These are phyloP conservation scores for Lactarius evosmus DNA, from an alignment of 768 basidiomycete species.

Conservation along the genomic window DNA sequence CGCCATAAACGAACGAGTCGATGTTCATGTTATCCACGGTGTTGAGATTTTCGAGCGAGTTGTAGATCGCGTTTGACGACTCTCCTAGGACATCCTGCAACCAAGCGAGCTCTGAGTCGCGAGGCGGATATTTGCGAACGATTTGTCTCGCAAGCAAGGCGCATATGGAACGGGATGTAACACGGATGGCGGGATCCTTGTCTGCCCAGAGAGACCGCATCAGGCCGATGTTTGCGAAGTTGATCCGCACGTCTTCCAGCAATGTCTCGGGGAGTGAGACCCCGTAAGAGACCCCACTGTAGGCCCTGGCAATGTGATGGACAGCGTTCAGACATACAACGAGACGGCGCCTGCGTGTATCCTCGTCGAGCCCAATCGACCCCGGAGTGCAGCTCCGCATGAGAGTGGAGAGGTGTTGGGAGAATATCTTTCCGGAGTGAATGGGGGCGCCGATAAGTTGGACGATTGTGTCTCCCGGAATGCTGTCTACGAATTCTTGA, in stretches of 20 bases:
- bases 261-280: not conserved
- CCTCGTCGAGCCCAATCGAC: conserved; percentile 2
- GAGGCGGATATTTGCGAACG: conserved; percentile 1
- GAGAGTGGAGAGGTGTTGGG: conserved; percentile 14
- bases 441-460: conserved; percentile 11
- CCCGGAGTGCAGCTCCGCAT: conserved; percentile 12
- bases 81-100: conserved; percentile 3
- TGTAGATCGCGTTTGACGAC: conserved; percentile 7
- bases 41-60: not conserved
- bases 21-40: conserved; percentile 6
- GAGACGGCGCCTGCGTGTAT: conserved; percentile 13
- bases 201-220: conserved; percentile 12
- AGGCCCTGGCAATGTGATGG: conserved; percentile 5
- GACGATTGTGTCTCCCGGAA: not conserved
- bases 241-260: conserved; percentile 8
- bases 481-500: conserved; percentile 1
- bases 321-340: conserved; percentile 12
- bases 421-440: not conserved
- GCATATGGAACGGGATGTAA: conserved; percentile 10
- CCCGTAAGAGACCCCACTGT: not conserved
- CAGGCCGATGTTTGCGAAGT: conserved; percentile 9
- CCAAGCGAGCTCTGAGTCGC: conserved; percentile 13
- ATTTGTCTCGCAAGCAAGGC: conserved; percentile 16
- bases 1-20: conserved; percentile 8
- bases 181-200: conserved; percentile 7